Evolutionary conservation across 2,329 filamentous ascomycete species (phyloP), one percentile per base, ranked within the genome.

Genomic region (Lachnellula occidentalis): DNA sequence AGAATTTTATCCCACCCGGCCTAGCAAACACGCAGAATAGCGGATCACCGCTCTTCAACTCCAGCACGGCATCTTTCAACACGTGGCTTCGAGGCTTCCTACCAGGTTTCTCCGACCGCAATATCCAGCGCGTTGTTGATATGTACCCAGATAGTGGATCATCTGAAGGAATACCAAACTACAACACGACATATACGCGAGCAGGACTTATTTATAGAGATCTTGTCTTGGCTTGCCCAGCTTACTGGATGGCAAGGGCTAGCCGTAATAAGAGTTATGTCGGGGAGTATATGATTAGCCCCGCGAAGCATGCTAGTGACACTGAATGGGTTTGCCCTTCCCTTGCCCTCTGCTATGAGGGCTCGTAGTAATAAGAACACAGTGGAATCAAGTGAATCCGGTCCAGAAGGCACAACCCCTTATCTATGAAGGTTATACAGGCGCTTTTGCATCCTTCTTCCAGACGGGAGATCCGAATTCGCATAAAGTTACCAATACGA

Each of bases 361-460:
- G 15, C 37, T n/a, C 17, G 15, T 11, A 14, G 14, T 24, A 19
- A 45, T n/a, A 39, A 47, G 24, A 17, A 27, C 12, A 53, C 53
- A 78, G 76, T 86, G 81, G 81, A 80, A 85, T 60, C 72, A 71
- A 34, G 65, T 83, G 61, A 80, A 80, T 55, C 52, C 72, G 0
- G 67, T 80, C 2, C 82, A 85, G 56, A 64, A 75, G 53, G 71
- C 74, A 0, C 74, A 85, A 56, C 72, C 76, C 0, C 58, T 78
- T 1, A 78, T 78, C 5, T 86, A 85, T 57, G 58, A 77, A 17
- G 81, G 78, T 11, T 85, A 77, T 57, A 67, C 76, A 1, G 82
- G 83, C 4, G 80, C 81, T 0, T 77, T 85, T 62, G 81, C 78
- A 0, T 80, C 77, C 22, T 85, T 84, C 66, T 78, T 85, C 55